Conservation (phyloP, 2,329 filamentous ascomycete species). For the Parastagonospora nodorum region DNA sequence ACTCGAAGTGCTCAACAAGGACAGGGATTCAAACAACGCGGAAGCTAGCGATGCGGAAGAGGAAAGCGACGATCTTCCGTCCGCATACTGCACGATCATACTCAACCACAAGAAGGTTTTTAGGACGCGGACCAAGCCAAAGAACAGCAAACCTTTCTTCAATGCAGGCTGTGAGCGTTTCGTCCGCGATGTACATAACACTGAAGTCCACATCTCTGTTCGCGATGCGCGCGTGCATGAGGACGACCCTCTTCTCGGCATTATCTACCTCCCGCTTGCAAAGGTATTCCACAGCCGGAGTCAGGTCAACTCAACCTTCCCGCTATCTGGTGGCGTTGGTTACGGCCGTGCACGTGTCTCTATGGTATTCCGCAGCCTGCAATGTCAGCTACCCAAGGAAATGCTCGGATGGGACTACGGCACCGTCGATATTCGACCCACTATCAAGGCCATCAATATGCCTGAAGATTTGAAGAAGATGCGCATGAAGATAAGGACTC, state of each 20-base stretch:
- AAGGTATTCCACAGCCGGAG: constrained; percentile 67
- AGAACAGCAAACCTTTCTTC: constrained; percentile 78
- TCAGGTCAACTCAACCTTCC: constrained; percentile 69
- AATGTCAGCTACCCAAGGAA: constrained; percentile 63
- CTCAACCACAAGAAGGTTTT: constrained; percentile 73
- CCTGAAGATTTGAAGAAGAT: constrained; percentile 55
- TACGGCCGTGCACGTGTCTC: constrained; percentile 72
- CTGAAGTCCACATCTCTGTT: constrained; percentile 71
- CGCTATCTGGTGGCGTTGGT: constrained; percentile 73
- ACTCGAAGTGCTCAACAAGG: constrained; percentile 63
- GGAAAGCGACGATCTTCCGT: constrained; percentile 67
- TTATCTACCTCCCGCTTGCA: constrained; percentile 69
- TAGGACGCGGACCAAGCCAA: constrained; percentile 75
- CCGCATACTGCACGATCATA: constrained; percentile 74
- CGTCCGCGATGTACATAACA: constrained; percentile 68
- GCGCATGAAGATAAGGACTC: constrained; percentile 65
- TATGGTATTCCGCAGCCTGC: constrained; percentile 73
- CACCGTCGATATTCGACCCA: constrained; percentile 67
- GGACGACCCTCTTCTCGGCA: constrained; percentile 70
- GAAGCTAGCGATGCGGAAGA: constrained; percentile 65
- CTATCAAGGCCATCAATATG: constrained; percentile 56
- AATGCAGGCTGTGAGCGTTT: constrained; percentile 77
- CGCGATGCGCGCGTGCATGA: constrained; percentile 72
- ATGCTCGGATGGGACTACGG: constrained; percentile 74
- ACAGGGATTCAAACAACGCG: constrained; percentile 52